Base-by-base conservation (phyloP, 2,329 filamentous ascomycete species). In the Akanthomyces uredinophilus region DNA sequence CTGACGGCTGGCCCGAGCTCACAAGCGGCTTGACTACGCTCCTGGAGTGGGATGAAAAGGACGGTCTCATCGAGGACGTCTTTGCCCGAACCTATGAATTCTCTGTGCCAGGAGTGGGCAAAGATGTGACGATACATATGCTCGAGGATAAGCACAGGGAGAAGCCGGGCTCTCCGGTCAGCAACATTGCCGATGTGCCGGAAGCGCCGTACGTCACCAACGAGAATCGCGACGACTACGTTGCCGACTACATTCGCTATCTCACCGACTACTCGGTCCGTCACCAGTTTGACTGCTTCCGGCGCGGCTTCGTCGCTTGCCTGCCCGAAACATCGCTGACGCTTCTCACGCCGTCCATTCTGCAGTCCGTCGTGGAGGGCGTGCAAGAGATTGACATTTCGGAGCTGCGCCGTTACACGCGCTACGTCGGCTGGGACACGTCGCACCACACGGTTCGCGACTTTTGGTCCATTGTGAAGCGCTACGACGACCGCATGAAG, bases 81-180 rank as follows among this genome's bases (percentile, higher is more conserved):
- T 96, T 96, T 72, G 83, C 87, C 62, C 83, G 92, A 61, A 94
- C 91, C 0, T 97, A 96, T 71, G 90, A 92, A 68, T 98, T 96
- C 72, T 92, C 90, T 27, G 79, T 85, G 6, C 79, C 79, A 18
- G 77, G 82, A 65, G 81, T 87, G 58, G 84, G 81, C n/a, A 74
- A 81, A 63, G 80, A 83, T 13, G 70, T 88, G 29, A 84, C 81
- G 2, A 77, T 83, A 11, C 77, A 83, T 66, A 88, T 89, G 86
- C 74, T 73, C 6, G 66, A 71, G 4, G 64, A 72, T 8, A 66
- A 70, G 13, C 72, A 74, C 5, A 65, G 70, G 11, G 88, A 85
- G 85, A 86, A 85, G 4, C 82, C 83, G 61, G 82, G 84, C 64
- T 69, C 69, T 16, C 56, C 66, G 74, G 51, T 64, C 74, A 46